Conservation (phyloP, 495 filamentous ascomycete genomes). For the Aspergillus panamensis region DNA sequence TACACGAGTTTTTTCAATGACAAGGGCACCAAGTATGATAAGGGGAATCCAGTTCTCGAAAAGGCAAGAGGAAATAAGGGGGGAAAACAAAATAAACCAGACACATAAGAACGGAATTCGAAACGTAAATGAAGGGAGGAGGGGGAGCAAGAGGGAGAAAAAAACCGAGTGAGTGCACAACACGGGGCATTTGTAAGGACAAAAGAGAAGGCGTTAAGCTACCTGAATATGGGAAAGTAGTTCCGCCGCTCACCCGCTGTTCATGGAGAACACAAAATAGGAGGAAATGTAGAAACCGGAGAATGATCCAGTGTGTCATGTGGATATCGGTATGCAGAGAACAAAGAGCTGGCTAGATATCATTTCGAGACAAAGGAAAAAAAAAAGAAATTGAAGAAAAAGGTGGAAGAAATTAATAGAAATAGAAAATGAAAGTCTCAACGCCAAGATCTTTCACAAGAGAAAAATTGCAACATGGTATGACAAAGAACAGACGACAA, state of each 20-base stretch:
- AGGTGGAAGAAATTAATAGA: constrained; percentile 23
- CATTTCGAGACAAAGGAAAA: constrained; percentile 37
- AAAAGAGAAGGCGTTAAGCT: constrained; percentile 4
- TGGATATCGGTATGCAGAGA: constrained; percentile 34
- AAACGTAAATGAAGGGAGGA: constrained; percentile 11
- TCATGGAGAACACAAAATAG: constrained; percentile 1
- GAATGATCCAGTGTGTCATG: constrained; percentile 36
- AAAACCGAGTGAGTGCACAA: not conserved
- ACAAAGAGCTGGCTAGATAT: constrained; percentile 44
- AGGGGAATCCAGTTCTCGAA: constrained; percentile 44
- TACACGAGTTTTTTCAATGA: constrained; percentile 34
- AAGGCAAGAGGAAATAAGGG: constrained; percentile 16
- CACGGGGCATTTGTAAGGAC: constrained; percentile 13
- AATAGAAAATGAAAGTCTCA: constrained; percentile 39
- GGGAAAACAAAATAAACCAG: constrained; percentile 5
- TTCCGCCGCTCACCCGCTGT: constrained; percentile 17
- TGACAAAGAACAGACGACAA: constrained; percentile 23
- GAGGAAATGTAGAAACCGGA: constrained; percentile 16
- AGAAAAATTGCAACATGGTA: constrained; percentile 29
- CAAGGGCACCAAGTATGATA: constrained; percentile 32
- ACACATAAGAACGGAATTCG: no score
- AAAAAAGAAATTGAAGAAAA: constrained; percentile 21
- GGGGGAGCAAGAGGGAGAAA: no score
- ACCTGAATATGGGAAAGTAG: not conserved
- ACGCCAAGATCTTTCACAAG: constrained; percentile 43